Base-by-base conservation (phyloP, 129 eudicot species). In the Apium graveolens region DNA sequence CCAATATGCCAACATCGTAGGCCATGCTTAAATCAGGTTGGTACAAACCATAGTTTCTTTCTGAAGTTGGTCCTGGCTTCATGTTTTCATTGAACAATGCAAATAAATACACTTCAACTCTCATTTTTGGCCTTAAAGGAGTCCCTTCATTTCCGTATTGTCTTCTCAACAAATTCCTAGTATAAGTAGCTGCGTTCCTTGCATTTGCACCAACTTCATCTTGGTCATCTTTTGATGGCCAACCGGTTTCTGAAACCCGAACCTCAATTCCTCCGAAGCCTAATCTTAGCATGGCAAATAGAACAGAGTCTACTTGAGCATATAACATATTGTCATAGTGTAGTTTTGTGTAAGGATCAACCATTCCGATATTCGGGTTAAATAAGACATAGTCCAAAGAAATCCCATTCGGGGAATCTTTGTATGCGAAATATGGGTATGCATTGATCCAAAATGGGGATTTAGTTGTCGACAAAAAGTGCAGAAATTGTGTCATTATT, bases 41-140 rank as follows among this genome's bases (percentile, higher is more conserved):
- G 83, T 86, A 91, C 60, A 91, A 75, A 57, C 97, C 97, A 73
- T 89, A 93, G 75, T 93, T 93, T 62, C 97, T 85, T 82, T 93
- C 98, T 0, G 98, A 93, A 11, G 96, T 93, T 29, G 97, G 98
- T 41, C 98, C 98, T 18, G 97, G 90, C 80, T 93, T 93, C 97
- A 91, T 88, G 27, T 94, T 89, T 66, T 94, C 98, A 49, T 94
- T 94, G 69, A 94, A 94, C 81, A 94, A 83, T 11, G 96, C 97
- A 79, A 94, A 94, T 77, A 94, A 79, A 71, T 94, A 94, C 49
- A 90, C 78, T 42, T 94, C 98, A 3, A 94, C 75, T 73, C 97
- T 89, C 84, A 74, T 76, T 26, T 91, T 86, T 1, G 97, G 97
- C 86, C 97, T 89, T 76, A 94, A 82, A 1, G 98, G 98, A 7